Evolutionary conservation across 352 stramenopile species (phyloP).

Genomic region (Globisporangium nunn): DNA sequence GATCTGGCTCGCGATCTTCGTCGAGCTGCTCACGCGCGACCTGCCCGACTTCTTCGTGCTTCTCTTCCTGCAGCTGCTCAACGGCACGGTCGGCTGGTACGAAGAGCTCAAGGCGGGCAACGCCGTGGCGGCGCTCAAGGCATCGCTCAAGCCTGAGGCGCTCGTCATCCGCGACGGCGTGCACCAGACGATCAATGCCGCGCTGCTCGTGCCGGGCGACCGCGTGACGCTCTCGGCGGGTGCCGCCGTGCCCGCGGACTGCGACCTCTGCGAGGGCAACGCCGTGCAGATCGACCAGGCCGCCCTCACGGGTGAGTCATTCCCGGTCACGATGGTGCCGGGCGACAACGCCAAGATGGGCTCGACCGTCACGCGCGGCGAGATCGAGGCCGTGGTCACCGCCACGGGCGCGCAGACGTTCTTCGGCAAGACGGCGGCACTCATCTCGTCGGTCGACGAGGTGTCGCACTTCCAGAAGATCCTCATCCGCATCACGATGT

Average conservation of each 20-base stretch:
- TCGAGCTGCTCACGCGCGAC: conserved; percentile 60
- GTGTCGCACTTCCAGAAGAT: conserved; percentile 89
- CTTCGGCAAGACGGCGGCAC: conserved; percentile 82
- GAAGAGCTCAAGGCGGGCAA: conserved; percentile 78
- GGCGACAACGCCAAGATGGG: conserved; percentile 86
- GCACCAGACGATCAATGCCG: conserved; percentile 83
- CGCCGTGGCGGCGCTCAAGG: conserved; percentile 84
- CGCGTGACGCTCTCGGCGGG: conserved; percentile 87
- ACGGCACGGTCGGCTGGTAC: conserved; percentile 65
- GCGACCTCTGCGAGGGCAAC: conserved; percentile 77
- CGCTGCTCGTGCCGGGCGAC: conserved; percentile 92
- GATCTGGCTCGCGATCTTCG: conserved; percentile 86
- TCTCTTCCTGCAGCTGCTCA: conserved; percentile 65
- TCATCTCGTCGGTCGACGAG: conserved; percentile 73
- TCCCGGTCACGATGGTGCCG: conserved; percentile 84
- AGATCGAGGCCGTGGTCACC: conserved; percentile 89
- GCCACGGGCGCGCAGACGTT: conserved; percentile 89
- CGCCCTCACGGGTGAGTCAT: conserved; percentile 91
- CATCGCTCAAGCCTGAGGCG: conserved; percentile 77
- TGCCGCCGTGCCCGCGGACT: conserved; percentile 90
- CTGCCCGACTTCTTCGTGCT: conserved; percentile 59
- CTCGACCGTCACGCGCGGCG: conserved; percentile 81
- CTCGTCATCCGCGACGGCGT: conserved; percentile 87
- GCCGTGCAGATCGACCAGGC: conserved; percentile 88
- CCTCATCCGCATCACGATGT: conserved; percentile 89